phyloP scores from a whole-genome alignment of 2,329 filamentous ascomycete species.

The Ophiocordyceps robertsii region DNA sequence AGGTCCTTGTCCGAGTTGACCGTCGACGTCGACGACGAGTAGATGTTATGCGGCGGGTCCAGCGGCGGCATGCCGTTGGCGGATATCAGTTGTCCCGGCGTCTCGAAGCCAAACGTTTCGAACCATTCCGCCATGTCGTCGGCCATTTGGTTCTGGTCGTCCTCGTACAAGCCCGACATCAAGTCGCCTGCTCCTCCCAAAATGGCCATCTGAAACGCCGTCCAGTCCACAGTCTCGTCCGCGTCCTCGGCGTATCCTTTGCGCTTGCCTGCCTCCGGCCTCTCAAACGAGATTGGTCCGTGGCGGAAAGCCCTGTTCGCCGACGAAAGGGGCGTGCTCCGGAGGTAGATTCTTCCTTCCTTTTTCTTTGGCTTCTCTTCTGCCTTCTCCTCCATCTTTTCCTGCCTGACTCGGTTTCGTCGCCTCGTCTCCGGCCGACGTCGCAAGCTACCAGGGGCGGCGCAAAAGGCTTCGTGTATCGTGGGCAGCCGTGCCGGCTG shows the following conservation, averaged over 20 bases:
- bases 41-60: conserved; percentile 10
- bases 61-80: conserved; percentile 5
- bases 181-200: conserved; percentile 41
- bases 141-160: conserved; percentile 23
- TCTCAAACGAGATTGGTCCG: conserved; percentile 39
- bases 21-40: conserved; percentile 14
- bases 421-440: neutral
- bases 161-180: conserved; percentile 29
- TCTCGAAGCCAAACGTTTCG: conserved; percentile 32
- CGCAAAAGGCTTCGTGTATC: conserved; percentile 11
- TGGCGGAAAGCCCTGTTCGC: conserved; percentile 37
- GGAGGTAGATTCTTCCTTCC: conserved; percentile 34
- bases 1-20: conserved; percentile 20
- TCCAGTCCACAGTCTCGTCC: conserved; percentile 46
- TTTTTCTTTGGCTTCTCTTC: conserved; percentile 10
- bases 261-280: conserved; percentile 23
- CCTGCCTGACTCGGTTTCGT: neutral
- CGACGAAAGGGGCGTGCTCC: conserved; percentile 33
- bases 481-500: conserved; percentile 7
- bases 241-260: conserved; percentile 16
- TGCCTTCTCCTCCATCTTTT: neutral
- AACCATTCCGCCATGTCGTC: conserved; percentile 38
- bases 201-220: conserved; percentile 52
- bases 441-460: neutral
- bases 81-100: conserved; percentile 24